A percentile compares a stretch with the other conserved stretches of the same genome.
Evolutionary conservation across 2,329 filamentous ascomycete genomes (phyloP).

Genomic region (Fusarium xyrophilum): DNA sequence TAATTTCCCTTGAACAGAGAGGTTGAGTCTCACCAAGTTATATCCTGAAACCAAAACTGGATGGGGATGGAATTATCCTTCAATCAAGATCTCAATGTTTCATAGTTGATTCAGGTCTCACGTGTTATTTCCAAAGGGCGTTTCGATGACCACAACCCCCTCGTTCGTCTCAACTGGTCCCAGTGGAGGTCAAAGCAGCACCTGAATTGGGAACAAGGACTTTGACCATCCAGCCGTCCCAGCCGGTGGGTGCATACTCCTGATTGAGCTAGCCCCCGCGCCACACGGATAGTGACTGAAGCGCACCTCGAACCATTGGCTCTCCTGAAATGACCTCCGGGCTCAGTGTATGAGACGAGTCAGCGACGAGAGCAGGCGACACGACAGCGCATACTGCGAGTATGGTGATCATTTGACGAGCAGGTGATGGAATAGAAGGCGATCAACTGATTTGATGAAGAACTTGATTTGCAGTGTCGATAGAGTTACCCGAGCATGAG

Average conservation of each 20-base stretch:
- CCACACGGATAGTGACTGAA: slow-evolving; percentile 25
- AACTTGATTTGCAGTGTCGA: neutral
- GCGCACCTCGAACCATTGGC: slow-evolving; percentile 26
- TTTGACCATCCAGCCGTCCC: slow-evolving; percentile 11
- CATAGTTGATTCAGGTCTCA: slow-evolving; percentile 11
- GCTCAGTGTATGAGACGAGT: slow-evolving; percentile 12
- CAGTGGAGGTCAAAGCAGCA: neutral
- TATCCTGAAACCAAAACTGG: neutral
- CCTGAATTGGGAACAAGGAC: slow-evolving; percentile 5
- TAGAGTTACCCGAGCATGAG: neutral
- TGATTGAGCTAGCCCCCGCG: slow-evolving; percentile 28
- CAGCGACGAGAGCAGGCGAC: neutral
- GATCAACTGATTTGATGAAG: neutral
- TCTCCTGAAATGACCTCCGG: slow-evolving; percentile 29
- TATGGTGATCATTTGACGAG: neutral
- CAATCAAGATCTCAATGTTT: slow-evolving; percentile 2
- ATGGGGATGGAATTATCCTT: neutral
- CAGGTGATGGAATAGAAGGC: neutral
- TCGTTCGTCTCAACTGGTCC: slow-evolving; percentile 13
- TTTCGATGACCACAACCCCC: slow-evolving; percentile 12
- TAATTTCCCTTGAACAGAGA: neutral
- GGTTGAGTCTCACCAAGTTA: neutral
- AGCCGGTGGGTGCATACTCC: slow-evolving; percentile 8
- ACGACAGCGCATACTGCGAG: neutral
- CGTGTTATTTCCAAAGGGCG: neutral